Evolutionary conservation across 1,139 yeast species (phyloP), one percentile per base, ranked within the genome.

Genomic region (Chernovozyma aurita): DNA sequence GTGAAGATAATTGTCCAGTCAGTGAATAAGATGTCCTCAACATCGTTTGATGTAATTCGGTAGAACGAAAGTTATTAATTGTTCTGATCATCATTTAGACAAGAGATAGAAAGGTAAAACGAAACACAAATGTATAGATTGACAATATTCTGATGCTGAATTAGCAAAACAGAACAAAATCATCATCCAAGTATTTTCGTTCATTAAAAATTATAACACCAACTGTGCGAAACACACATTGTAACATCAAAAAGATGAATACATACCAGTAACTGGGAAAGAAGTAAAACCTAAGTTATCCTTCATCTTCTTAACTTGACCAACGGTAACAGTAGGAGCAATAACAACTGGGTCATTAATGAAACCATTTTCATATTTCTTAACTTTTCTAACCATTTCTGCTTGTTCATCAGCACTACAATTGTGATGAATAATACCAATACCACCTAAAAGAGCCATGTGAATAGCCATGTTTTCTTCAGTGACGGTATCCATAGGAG

Each of bases 401-500:
- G 98, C 98, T 71, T 92, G 99, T 63, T 88, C 97, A 36, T 92
- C 97, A 43, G 95, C 76, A 42, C 95, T 63, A 70, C 97, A 90
- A 76, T 92, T 92, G 74, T 92, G 97, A 66, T 92, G 99, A 53
- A 92, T 82, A 56, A 94, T 86, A 78, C 99, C 99, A 63, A 92
- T 88, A 66, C 99, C 99, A 61, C 99, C 99, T 53, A 90, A 78
- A 51, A 92, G 78, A 50, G 99, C 97, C 97, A 92, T 90, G 69
- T 88, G 82, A 53, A 94, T 92, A 48, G 99, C 98, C 99, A 92
- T 92, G 44, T 81, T 85, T 45, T 88, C 73, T 72, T 92, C 99
- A 41, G 99, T 94, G 46, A 92, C 98, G 37, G 98, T 92, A 67
- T 92, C 98, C 99, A 92, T 92, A 52, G 99, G 99, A 55, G 97